These are phyloP conservation scores for Cupressus sempervirens DNA, from an alignment of 75 land plant genomes.

Conservation along the genomic window DNA sequence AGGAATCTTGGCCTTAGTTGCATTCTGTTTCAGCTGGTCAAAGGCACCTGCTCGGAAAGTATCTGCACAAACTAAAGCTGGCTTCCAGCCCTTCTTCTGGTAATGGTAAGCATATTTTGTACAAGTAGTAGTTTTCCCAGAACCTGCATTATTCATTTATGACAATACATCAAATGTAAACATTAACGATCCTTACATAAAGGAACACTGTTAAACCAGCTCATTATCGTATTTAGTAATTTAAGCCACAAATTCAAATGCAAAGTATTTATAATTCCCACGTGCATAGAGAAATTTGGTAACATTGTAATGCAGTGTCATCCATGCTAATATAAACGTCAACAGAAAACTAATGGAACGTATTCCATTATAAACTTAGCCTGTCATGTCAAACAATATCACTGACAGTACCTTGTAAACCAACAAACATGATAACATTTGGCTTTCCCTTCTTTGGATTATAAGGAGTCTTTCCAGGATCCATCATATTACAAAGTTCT, in stretches of 20 bases:
- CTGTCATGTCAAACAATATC: background rate
- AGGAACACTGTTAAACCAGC: background rate
- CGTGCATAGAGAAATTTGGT: background rate
- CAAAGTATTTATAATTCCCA: background rate
- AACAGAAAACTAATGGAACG: background rate
- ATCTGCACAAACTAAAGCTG: slow-evolving; percentile 48
- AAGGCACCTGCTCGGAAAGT: slow-evolving; percentile 52
- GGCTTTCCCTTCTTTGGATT: slow-evolving; percentile 45
- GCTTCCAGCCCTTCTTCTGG: slow-evolving; percentile 48
- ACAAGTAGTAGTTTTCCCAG: slow-evolving; percentile 53
- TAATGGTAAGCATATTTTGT: slow-evolving; percentile 45
- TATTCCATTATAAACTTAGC: background rate
- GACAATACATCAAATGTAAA: background rate
- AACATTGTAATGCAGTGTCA: background rate
- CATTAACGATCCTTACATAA: background rate
- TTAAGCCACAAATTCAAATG: background rate
- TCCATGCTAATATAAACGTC: background rate
- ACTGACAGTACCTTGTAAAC: slow-evolving; percentile 31
- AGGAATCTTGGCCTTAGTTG: slow-evolving; percentile 51
- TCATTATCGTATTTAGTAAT: background rate
- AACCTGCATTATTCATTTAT: slow-evolving; percentile 21
- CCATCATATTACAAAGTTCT: slow-evolving; percentile 43
- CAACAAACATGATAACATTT: slow-evolving; percentile 49
- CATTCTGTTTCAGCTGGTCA: slow-evolving; percentile 54
- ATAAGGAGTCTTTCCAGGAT: slow-evolving; percentile 49